Evolutionary conservation across 192 early-diverging fungal species (phyloP).

Genomic region (Gonapodya prolifera): DNA sequence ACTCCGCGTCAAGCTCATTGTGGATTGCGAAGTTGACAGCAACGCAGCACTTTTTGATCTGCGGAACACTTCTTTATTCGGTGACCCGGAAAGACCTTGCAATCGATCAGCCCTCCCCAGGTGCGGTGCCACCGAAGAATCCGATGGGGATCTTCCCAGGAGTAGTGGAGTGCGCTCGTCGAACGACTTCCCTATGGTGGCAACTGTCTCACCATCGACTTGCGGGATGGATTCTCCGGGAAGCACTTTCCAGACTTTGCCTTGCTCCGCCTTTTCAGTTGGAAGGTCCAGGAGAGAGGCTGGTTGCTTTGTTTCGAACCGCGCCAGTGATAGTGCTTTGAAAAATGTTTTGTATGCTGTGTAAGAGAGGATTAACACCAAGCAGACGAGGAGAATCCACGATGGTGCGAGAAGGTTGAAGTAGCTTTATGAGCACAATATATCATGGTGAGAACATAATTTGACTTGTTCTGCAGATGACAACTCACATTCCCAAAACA

Average conservation of each 20-base stretch:
- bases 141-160: too few species aligned
- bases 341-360: background rate
- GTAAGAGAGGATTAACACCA: background rate
- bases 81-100: too few species aligned
- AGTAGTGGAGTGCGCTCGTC: too few species aligned
- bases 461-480: background rate
- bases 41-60: background rate
- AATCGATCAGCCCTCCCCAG: too few species aligned
- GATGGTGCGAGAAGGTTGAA: background rate
- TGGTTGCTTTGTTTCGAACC: background rate
- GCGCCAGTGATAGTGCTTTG: background rate
- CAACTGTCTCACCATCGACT: too few species aligned
- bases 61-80: background rate
- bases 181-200: too few species aligned
- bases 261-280: too few species aligned
- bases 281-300: too few species aligned
- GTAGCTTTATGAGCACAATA: background rate
- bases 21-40: background rate
- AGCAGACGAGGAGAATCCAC: background rate
- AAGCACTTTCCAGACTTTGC: too few species aligned
- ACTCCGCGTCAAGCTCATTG: background rate
- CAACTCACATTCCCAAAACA: background rate
- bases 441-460: background rate
- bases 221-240: too few species aligned
- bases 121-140: too few species aligned